phyloP scores from a whole-genome alignment of 2,329 filamentous ascomycete genomes.

The Phaeosphaeriaceae sp. region DNA sequence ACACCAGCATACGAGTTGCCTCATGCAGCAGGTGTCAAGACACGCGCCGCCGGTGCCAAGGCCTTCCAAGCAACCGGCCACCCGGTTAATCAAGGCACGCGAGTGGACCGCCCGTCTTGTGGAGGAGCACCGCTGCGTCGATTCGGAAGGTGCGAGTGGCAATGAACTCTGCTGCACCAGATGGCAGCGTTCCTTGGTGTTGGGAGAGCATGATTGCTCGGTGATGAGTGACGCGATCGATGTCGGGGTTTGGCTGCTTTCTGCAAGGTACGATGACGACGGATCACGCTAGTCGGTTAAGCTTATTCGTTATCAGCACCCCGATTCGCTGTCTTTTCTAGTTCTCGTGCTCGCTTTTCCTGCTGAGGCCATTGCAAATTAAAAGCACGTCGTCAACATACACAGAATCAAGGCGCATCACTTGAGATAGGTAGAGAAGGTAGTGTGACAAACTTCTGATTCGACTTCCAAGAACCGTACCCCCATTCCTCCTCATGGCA shows the following conservation, averaged over 20 bases:
- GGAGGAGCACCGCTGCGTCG: conserved; percentile 17
- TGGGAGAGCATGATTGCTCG: neutral
- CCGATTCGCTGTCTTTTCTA: neutral
- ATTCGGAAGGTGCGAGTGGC: conserved; percentile 30
- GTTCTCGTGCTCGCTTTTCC: neutral
- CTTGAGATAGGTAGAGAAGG: too few species aligned
- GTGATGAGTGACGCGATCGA: conserved; percentile 1
- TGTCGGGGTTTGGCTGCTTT: neutral
- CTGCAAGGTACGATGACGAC: conserved; percentile 8
- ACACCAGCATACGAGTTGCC: conserved; percentile 38
- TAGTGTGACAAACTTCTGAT: too few species aligned
- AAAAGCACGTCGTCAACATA: too few species aligned
- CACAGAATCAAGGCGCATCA: too few species aligned
- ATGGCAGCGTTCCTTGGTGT: conserved; percentile 2
- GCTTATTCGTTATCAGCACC: neutral
- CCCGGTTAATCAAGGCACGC: conserved; percentile 38
- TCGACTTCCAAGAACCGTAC: too few species aligned
- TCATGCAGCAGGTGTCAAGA: conserved; percentile 45
- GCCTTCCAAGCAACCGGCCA: conserved; percentile 33
- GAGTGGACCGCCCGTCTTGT: conserved; percentile 24
- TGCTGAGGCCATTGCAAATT: too few species aligned
- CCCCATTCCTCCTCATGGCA: too few species aligned
- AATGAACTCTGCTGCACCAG: conserved; percentile 1
- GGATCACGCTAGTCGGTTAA: neutral
- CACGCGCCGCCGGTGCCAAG: conserved; percentile 39